A percentile compares a stretch with the other conserved stretches of the same genome.
These are phyloP conservation scores for Arthrobotrys megalospora DNA, from an alignment of 2,329 filamentous ascomycete genomes.

Conservation along the genomic window DNA sequence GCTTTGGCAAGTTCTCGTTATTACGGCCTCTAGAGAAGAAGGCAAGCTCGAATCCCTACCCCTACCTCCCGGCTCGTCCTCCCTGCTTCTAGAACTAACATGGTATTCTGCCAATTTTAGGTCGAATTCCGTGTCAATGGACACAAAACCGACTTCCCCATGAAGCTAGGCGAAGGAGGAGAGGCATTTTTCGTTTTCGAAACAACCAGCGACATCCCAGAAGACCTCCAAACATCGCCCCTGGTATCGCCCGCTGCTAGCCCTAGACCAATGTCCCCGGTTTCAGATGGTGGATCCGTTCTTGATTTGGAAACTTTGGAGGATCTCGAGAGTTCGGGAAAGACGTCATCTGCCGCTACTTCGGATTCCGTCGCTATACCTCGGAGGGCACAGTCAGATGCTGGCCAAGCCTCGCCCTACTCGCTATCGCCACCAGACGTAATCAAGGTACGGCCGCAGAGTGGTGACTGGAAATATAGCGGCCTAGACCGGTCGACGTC, in stretches of 20 bases:
- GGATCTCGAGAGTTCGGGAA: constrained; percentile 67
- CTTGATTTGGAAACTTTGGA: constrained; percentile 67
- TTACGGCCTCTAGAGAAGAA: constrained; percentile 97
- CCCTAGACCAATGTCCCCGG: constrained; percentile 70
- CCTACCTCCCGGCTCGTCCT: constrained; percentile 11
- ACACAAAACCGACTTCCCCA: constrained; percentile 90
- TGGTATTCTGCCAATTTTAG: constrained; percentile 64
- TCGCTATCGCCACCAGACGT: constrained; percentile 67
- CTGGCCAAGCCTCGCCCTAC: constrained; percentile 68
- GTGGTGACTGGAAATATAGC: constrained; percentile 65
- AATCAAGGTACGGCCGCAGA: constrained; percentile 63
- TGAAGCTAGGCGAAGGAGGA: constrained; percentile 97
- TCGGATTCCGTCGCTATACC: constrained; percentile 60
- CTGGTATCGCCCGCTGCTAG: constrained; percentile 90
- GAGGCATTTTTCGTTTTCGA: constrained; percentile 99
- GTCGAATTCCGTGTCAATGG: constrained; percentile 98
- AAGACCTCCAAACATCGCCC: constrained; percentile 92
- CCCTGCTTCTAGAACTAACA: constrained; percentile 35
- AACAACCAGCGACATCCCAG: constrained; percentile 91
- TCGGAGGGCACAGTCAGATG: constrained; percentile 69
- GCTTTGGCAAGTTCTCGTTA: constrained; percentile 98
- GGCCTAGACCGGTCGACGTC: constrained; percentile 71
- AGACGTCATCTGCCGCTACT: constrained; percentile 63
- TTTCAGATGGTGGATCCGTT: constrained; percentile 63
- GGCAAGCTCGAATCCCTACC: constrained; percentile 66